phyloP scores from a whole-genome alignment of 495 filamentous ascomycete genomes.

The Annulohypoxylon maeteangense region DNA sequence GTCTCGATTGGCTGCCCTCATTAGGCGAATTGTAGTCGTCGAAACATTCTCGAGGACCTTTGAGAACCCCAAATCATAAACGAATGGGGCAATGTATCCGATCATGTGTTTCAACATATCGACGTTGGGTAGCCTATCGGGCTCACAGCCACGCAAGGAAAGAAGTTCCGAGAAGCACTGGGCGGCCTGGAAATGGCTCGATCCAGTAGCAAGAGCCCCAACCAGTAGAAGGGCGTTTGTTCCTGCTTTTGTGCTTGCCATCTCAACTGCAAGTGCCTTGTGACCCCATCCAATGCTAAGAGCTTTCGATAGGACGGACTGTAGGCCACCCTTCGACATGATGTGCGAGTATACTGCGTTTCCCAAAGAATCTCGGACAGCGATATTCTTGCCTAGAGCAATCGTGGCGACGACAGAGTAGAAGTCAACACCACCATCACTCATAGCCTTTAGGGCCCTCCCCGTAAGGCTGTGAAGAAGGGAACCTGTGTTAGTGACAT shows the following conservation, averaged over 20 bases:
- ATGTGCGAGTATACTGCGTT: neutral
- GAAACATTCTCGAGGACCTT: neutral
- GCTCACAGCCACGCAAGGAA: neutral
- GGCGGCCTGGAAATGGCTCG: neutral
- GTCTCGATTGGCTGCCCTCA: neutral
- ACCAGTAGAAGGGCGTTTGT: neutral
- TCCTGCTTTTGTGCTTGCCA: neutral
- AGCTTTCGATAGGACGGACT: slow-evolving; percentile 5
- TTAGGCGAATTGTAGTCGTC: neutral
- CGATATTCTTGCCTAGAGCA: neutral
- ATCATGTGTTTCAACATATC: slow-evolving; percentile 8
- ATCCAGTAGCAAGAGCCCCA: neutral
- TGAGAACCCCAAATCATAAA: neutral
- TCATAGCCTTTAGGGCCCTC: neutral
- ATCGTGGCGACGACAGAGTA: neutral
- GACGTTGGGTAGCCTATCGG: neutral
- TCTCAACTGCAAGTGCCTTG: neutral
- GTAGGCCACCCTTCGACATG: neutral
- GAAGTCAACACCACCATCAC: slow-evolving; percentile 2
- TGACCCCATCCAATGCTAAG: slow-evolving; percentile 5
- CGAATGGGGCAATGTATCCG: neutral
- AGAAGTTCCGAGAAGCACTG: neutral
- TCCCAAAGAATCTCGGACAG: neutral
- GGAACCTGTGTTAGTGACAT: neutral
- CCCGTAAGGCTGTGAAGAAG: neutral